Evolutionary conservation across 108 stramenopile species (phyloP).

Genomic region (Nannochloropsis oceanica): DNA sequence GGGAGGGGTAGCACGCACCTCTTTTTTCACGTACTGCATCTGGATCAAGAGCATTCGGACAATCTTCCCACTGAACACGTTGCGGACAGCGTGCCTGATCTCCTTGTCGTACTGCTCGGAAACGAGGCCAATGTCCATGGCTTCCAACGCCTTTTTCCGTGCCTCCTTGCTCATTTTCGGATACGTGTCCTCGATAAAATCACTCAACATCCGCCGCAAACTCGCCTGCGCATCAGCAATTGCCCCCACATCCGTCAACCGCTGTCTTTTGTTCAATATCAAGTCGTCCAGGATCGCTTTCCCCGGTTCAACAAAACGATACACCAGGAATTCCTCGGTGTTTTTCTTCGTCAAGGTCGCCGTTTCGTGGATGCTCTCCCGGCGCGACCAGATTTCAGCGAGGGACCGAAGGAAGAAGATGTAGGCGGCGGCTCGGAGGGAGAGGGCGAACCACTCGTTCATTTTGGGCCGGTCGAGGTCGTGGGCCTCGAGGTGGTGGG

Average conservation of each 20-base stretch:
- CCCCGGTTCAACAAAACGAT: background rate
- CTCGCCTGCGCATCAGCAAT: background rate
- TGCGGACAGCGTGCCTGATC: background rate
- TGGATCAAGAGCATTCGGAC: constrained; percentile 6
- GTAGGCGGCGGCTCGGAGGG: background rate
- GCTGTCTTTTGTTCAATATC: background rate
- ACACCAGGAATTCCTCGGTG: background rate
- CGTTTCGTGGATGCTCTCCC: background rate
- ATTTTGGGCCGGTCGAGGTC: background rate
- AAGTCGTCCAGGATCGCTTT: constrained; percentile 1
- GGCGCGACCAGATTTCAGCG: background rate
- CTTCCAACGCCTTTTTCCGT: background rate
- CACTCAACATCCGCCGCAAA: constrained; percentile 1
- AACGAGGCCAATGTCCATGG: background rate
- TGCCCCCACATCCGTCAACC: background rate
- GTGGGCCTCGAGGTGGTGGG: background rate
- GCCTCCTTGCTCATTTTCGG: background rate
- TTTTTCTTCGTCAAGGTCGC: background rate
- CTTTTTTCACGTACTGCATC: constrained; percentile 12
- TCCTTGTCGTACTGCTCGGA: constrained; percentile 5
- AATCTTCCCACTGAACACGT: constrained; percentile 7
- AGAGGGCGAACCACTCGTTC: background rate
- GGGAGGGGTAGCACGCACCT: background rate
- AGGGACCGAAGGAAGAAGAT: background rate
- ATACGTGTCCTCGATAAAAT: background rate